These are phyloP conservation scores for Neonectria hederae DNA, from an alignment of 2,329 filamentous ascomycete genomes.

Conservation along the genomic window DNA sequence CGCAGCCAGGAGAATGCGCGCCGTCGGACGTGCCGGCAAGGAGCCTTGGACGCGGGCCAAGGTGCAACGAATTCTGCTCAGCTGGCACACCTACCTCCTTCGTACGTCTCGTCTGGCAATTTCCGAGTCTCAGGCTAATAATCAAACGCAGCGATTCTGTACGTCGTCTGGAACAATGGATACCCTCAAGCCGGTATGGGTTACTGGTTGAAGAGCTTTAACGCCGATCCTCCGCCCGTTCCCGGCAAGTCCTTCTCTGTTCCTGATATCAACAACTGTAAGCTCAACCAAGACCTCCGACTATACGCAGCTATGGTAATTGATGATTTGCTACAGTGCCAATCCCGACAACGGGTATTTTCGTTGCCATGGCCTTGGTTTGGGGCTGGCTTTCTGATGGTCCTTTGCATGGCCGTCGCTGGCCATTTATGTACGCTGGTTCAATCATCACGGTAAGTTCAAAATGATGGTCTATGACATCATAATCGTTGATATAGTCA, in stretches of 20 bases:
- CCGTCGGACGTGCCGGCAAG: slow-evolving; percentile 30
- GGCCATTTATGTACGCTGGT: slow-evolving; percentile 33
- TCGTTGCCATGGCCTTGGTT: slow-evolving; percentile 27
- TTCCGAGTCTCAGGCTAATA: not conserved
- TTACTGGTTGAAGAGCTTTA: slow-evolving; percentile 36
- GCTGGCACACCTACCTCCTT: slow-evolving; percentile 34
- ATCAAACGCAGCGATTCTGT: slow-evolving; percentile 16
- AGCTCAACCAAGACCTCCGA: not conserved
- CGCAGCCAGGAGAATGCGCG: slow-evolving; percentile 24
- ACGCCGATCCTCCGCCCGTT: slow-evolving; percentile 24
- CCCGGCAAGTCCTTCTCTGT: slow-evolving; percentile 26
- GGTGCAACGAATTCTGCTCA: slow-evolving; percentile 22
- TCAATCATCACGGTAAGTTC: slow-evolving; percentile 25
- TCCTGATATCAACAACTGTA: slow-evolving; percentile 27
- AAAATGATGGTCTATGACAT: accelerated
- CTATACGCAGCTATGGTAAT: no score
- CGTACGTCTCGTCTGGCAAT: slow-evolving; percentile 1
- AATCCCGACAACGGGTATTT: slow-evolving; percentile 29
- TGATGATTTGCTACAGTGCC: slow-evolving; percentile 14
- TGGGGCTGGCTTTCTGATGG: slow-evolving; percentile 37
- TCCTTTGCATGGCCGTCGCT: slow-evolving; percentile 21
- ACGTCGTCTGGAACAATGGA: slow-evolving; percentile 34
- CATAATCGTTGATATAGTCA: accelerated
- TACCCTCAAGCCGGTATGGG: slow-evolving; percentile 29
- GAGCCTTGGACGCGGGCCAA: slow-evolving; percentile 30